These are phyloP conservation scores for Macrophomina pseudophaseolina DNA, from an alignment of 2,329 filamentous ascomycete species.

Conservation along the genomic window DNA sequence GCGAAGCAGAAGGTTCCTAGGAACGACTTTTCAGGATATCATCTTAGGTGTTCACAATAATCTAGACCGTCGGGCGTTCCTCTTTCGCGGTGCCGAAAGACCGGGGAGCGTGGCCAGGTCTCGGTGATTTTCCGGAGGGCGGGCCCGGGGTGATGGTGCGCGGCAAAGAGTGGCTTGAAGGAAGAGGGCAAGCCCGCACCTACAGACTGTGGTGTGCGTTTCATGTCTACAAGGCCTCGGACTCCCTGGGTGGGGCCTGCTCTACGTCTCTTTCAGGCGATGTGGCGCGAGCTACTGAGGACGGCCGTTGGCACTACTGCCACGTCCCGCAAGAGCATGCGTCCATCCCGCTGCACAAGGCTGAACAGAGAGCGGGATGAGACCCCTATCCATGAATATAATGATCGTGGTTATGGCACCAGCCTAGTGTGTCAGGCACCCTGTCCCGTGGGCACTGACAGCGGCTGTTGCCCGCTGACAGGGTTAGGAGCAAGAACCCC, in stretches of 20 bases:
- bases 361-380: background rate
- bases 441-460: background rate
- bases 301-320: background rate
- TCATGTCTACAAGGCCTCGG: conserved; percentile 14
- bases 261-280: background rate
- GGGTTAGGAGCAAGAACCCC: background rate
- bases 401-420: background rate
- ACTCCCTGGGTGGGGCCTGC: background rate
- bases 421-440: background rate
- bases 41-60: too few species aligned
- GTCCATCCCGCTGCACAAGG: background rate
- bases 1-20: too few species aligned
- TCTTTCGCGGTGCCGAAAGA: background rate
- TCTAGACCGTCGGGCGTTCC: background rate
- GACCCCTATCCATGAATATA: background rate
- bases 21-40: too few species aligned
- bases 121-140: conserved; percentile 2
- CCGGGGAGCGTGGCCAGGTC: background rate
- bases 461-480: background rate
- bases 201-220: too few species aligned
- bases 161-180: background rate
- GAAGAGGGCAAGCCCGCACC: background rate
- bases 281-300: background rate
- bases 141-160: background rate
- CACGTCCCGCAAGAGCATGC: background rate